Evolutionary conservation across 2,329 filamentous ascomycete species (phyloP), one percentile per base, ranked within the genome.

Genomic region (Penicillium sp.): DNA sequence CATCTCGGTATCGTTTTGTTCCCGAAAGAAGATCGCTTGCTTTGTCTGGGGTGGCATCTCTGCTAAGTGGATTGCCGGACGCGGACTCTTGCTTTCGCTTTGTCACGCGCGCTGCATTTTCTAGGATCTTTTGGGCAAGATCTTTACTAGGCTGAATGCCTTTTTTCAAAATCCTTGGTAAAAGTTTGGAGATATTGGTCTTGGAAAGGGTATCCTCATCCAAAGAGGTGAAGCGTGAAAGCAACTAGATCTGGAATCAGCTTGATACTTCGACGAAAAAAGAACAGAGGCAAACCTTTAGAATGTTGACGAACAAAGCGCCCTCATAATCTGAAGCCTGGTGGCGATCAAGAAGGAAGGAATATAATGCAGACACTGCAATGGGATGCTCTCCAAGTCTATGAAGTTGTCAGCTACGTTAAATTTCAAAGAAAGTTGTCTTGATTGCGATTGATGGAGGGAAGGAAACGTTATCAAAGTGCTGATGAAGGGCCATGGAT

Each of bases 131-230:
- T 62, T 83, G 79, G 3, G 82, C 80, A 33, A 83, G 74, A 16
- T 73, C 74, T 63, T 83, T 83, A 49, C 79, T 80, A 48, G 78
- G 74, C n/a, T 78, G 78, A 61, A 81, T 80, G 24, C 82, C 83
- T 60, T 81, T 81, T 68, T 85, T 87, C 52, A 80, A 73, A 61
- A 84, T 80, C 24, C 79, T 77, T 2, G 77, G 76, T 16, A 86
- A 69, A 16, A 85, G 74, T 64, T 85, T 86, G 54, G 77, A 76
- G 28, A 85, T 70, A 62, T 85, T 84, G 8, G 81, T 84, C 65
- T 83, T 83, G 62, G 83, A 79, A 23, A 86, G 72, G 49, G 80
- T 76, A 50, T 82, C 80, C 58, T 79, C 78, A 56, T 81, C 83
- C 63, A 86, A 73, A 6, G 82, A 85, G 14, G 77, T 77, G 60